Evolutionary conservation across 2,329 filamentous ascomycete genomes (phyloP).

Genomic region (Cordyceps militaris): DNA sequence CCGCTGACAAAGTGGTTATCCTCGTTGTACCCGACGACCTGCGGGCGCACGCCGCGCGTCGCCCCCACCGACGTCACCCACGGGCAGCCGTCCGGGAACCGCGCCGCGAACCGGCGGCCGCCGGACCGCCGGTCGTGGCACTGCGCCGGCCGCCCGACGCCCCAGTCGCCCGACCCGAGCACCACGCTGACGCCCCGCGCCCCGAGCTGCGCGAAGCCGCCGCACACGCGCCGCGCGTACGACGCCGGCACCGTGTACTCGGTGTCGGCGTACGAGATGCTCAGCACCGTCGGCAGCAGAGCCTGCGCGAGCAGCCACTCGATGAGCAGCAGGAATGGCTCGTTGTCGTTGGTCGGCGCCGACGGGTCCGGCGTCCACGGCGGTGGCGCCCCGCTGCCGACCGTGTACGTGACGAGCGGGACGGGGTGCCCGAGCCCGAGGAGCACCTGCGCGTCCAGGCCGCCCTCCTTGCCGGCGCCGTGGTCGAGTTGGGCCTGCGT

Average conservation of each 20-base stretch:
- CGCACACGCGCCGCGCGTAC: constrained; percentile 6
- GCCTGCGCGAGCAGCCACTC: constrained; percentile 1
- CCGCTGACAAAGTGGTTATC: constrained; percentile 43
- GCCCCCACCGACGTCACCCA: constrained; percentile 52
- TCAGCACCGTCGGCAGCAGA: background rate
- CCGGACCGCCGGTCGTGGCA: background rate
- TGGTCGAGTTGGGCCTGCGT: background rate
- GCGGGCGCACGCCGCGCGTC: constrained; percentile 38
- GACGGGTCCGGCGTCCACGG: background rate
- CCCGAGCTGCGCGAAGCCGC: constrained; percentile 10
- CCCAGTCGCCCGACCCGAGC: constrained; percentile 8
- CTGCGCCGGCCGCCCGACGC: constrained; percentile 1
- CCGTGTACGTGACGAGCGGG: constrained; percentile 2
- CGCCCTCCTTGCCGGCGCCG: background rate
- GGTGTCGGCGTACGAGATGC: constrained; percentile 10
- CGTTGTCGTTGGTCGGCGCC: constrained; percentile 1
- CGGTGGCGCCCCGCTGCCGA: background rate
- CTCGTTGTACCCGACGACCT: constrained; percentile 27
- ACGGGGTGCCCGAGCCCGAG: background rate
- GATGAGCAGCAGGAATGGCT: constrained; percentile 6
- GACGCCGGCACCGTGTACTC: constrained; percentile 7
- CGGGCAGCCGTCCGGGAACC: constrained; percentile 32
- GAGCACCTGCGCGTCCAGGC: constrained; percentile 1
- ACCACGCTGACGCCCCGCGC: constrained; percentile 9
- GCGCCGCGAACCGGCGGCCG: background rate